Base-by-base conservation (phyloP, 306 rosid species). In the Pyrus pyrifolia region DNA sequence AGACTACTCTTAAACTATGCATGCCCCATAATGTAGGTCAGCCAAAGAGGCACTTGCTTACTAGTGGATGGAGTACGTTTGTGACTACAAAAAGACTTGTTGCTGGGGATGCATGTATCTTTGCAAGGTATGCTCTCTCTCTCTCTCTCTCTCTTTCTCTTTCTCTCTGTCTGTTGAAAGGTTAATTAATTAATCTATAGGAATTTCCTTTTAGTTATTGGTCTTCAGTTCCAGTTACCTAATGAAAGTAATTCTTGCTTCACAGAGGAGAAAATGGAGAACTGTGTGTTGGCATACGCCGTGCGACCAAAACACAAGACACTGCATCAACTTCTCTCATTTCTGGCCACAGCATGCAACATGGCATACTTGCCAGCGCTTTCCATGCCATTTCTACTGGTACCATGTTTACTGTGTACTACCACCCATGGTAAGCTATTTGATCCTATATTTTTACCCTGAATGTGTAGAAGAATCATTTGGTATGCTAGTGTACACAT, bases 21-120 rank as follows among this genome's bases (percentile, higher is more conserved):
- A 38, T 81, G 9, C 76, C 58, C 60, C 67, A 7, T 58, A 61
- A 81, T 30, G 80, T 86, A 92, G 97, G 92, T 77, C 81, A 87
- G 66, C 90, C 96, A 11, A 90, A 71, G 85, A 80, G 91, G 72
- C 93, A 92, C 82, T 79, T 90, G 82, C 86, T 92, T 74, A 92
- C 96, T 11, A 83, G 86, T 72, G 93, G 93, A 38, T 92, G 93
- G 97, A 92, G 89, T 83, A 82, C 81, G 51, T 92, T 92, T 66
- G 85, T 88, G 8, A 81, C 80, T 58, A 68, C 92, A 30, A 92
- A 90, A 80, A 90, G 82, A 59, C 93, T 90, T 73, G 78, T 58
- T 77, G 77, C 92, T 27, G 92, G 97, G 58, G 97, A 92, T 77
- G 29, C 84, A 65, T 88, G 90, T 80, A 83, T 88, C 81, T 91